These are phyloP conservation scores for Dacryopinax primogenitus DNA, from an alignment of 768 basidiomycete genomes.

Conservation along the genomic window DNA sequence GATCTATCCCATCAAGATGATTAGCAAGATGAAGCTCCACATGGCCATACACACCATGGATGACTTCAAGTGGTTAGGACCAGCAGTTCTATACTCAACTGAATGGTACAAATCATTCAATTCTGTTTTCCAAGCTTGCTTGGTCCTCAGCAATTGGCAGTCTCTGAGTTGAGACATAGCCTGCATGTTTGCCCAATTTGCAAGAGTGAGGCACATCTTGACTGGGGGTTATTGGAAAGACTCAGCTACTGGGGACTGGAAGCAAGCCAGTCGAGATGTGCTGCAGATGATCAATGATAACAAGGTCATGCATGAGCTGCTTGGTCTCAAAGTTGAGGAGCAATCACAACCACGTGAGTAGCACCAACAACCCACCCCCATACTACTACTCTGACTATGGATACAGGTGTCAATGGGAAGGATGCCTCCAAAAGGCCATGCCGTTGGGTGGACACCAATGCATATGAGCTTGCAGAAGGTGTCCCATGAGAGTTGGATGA, in stretches of 20 bases:
- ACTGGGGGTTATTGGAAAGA: not conserved
- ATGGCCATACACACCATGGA: not conserved
- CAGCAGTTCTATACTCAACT: not conserved
- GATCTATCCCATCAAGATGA: not conserved
- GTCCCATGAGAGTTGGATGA: too few relatives aligned
- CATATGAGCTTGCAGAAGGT: too few relatives aligned
- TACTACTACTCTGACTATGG: too few relatives aligned
- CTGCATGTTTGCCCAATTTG: not conserved
- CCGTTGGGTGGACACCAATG: too few relatives aligned
- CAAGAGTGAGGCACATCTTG: not conserved
- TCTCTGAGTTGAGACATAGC: conserved; percentile 16
- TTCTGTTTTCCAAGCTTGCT: not conserved
- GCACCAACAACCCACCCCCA: not conserved
- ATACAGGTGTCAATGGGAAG: too few relatives aligned
- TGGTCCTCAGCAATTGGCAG: conserved; percentile 9
- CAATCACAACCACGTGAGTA: not conserved
- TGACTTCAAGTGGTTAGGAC: not conserved
- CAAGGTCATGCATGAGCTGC: not conserved
- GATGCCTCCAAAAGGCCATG: too few relatives aligned
- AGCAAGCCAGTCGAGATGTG: not conserved
- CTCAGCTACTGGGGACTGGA: not conserved
- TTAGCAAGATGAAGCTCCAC: conserved; percentile 4
- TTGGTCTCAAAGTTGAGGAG: not conserved
- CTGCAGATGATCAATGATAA: not conserved
- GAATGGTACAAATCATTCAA: conserved; percentile 9